Evolutionary conservation across 805 yeast species (phyloP).

Genomic region (Naumovozyma castellii): DNA sequence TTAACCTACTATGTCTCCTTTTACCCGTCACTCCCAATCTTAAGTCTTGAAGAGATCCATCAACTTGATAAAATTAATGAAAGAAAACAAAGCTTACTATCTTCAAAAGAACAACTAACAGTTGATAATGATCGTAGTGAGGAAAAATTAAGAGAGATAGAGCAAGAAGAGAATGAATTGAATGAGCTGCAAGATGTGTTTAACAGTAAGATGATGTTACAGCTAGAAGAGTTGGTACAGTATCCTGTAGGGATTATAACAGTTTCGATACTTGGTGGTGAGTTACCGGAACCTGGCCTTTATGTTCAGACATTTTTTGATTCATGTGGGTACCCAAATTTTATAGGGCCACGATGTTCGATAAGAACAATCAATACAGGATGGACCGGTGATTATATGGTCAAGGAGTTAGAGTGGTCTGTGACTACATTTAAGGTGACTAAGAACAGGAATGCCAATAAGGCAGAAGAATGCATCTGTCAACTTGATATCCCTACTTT

Average conservation of each 20-base stretch:
- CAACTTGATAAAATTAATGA: constrained; percentile 39
- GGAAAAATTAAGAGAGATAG: constrained; percentile 17
- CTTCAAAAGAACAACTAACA: constrained; percentile 22
- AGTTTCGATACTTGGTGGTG: constrained; percentile 49
- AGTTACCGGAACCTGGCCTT: constrained; percentile 41
- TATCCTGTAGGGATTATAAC: constrained; percentile 66
- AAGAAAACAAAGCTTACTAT: constrained; percentile 29
- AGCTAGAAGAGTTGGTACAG: constrained; percentile 45
- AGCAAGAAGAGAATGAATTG: constrained; percentile 20
- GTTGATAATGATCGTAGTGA: constrained; percentile 19
- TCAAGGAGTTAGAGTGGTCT: constrained; percentile 70
- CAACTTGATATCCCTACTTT: constrained; percentile 54
- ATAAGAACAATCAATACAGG: constrained; percentile 26
- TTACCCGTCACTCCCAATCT: constrained; percentile 68
- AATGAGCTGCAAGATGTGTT: constrained; percentile 31
- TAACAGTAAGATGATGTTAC: constrained; percentile 37
- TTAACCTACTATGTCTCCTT: constrained; percentile 64
- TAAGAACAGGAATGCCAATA: constrained; percentile 41
- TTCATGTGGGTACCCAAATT: constrained; percentile 53
- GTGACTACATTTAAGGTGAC: constrained; percentile 47
- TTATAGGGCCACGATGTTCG: constrained; percentile 39
- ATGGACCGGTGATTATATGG: constrained; percentile 53
- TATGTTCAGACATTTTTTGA: constrained; percentile 68
- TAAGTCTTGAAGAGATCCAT: constrained; percentile 55
- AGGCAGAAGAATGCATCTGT: constrained; percentile 46